Evolutionary conservation across 2,329 filamentous ascomycete species (phyloP).

Genomic region (Cryphonectria naterciae): DNA sequence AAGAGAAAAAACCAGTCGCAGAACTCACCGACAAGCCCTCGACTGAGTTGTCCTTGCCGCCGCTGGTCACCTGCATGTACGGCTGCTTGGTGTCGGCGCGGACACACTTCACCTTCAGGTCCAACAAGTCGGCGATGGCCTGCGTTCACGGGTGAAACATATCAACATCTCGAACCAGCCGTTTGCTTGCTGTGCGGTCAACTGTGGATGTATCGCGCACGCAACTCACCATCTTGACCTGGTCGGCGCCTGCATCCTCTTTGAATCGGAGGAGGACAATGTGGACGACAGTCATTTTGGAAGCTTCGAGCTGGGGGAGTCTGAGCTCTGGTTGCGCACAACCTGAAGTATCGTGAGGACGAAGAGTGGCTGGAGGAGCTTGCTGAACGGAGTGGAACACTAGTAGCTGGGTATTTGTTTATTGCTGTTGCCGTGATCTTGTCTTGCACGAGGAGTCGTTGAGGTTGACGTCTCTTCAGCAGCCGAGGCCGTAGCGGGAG

Average conservation of each 20-base stretch:
- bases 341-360: background rate
- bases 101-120: constrained; percentile 61
- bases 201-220: background rate
- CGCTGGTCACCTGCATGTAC: constrained; percentile 63
- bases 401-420: background rate
- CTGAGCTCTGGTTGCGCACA: background rate
- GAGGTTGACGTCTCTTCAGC: background rate
- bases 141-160: constrained; percentile 28
- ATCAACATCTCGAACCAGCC: background rate
- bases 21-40: constrained; percentile 61
- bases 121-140: constrained; percentile 44
- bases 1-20: background rate
- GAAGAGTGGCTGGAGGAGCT: background rate
- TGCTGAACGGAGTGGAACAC: background rate
- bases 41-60: constrained; percentile 64
- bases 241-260: constrained; percentile 47
- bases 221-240: constrained; percentile 58
- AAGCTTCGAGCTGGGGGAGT: background rate
- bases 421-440: background rate
- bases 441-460: background rate
- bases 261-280: constrained; percentile 72
- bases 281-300: constrained; percentile 64
- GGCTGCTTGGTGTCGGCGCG: constrained; percentile 61
- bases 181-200: background rate
- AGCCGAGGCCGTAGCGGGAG: background rate